A percentile compares a stretch with the other conserved stretches of the same genome.
These are phyloP conservation scores for Platanus orientalis DNA, from an alignment of 164 flowering plant genomes.

Conservation along the genomic window DNA sequence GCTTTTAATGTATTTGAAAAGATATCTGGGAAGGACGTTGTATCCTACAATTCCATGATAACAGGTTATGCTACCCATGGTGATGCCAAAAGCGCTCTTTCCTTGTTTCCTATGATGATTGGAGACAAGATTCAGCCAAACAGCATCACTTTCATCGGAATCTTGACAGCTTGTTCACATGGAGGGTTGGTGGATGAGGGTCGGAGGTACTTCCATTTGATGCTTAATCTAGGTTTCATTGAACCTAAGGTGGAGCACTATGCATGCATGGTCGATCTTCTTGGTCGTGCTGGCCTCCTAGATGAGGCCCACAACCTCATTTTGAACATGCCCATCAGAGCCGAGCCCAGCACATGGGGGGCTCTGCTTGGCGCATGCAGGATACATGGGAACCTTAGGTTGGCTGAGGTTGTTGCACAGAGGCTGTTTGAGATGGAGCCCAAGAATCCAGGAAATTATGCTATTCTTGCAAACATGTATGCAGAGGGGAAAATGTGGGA, in stretches of 20 bases:
- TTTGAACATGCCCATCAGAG: constrained; percentile 10
- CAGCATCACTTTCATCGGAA: constrained; percentile 12
- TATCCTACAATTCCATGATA: constrained; percentile 20
- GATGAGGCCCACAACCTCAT: constrained; percentile 18
- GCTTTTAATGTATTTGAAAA: constrained; percentile 8
- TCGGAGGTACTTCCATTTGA: constrained; percentile 8
- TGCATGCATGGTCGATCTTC: constrained; percentile 21
- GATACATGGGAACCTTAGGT: constrained; percentile 19
- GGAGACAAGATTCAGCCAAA: constrained; percentile 14
- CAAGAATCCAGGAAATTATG: constrained; percentile 15
- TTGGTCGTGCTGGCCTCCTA: constrained; percentile 17
- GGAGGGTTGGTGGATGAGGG: constrained; percentile 21
- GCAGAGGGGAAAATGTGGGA: constrained; percentile 20
- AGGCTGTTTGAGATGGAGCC: constrained; percentile 19
- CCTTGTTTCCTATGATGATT: constrained; percentile 14
- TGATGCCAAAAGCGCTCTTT: constrained; percentile 5
- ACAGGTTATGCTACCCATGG: constrained; percentile 23
- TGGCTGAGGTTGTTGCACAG: constrained; percentile 17
- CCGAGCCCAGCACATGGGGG: constrained; percentile 15
- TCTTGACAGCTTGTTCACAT: constrained; percentile 17
- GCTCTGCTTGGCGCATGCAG: constrained; percentile 22
- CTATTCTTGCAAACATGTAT: constrained; percentile 19
- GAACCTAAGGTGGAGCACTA: constrained; percentile 14
- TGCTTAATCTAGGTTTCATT: constrained; percentile 13
- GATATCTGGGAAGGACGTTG: constrained; percentile 10